phyloP scores from a whole-genome alignment of 2,329 filamentous ascomycete species.

The Aspergillus persii region DNA sequence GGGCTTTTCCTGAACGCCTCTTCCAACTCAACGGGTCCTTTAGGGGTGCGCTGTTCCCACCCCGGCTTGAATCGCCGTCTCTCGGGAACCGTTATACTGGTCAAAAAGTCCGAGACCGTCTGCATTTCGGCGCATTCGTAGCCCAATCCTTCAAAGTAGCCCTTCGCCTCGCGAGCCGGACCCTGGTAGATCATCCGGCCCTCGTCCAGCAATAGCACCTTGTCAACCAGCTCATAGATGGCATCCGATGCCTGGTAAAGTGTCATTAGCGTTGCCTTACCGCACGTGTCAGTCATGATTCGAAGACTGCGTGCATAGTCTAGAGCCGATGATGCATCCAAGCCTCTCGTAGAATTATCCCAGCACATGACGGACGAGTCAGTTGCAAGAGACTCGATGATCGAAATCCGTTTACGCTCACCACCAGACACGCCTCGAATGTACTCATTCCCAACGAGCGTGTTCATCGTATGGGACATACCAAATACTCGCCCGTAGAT shows the following conservation, averaged over 20 bases:
- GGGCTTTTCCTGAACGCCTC: constrained; percentile 62
- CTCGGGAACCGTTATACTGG: constrained; percentile 65
- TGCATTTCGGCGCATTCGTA: constrained; percentile 57
- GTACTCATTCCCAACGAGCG: constrained; percentile 57
- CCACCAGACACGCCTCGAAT: constrained; percentile 67
- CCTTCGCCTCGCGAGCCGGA: constrained; percentile 53
- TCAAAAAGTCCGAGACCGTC: constrained; percentile 72
- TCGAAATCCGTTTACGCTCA: constrained; percentile 71
- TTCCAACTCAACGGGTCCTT: constrained; percentile 64
- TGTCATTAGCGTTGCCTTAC: constrained; percentile 64
- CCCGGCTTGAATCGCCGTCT: constrained; percentile 64
- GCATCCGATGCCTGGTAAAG: constrained; percentile 66
- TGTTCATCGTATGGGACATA: constrained; percentile 68
- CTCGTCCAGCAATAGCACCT: constrained; percentile 69
- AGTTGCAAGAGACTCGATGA: constrained; percentile 69
- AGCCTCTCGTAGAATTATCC: constrained; percentile 72
- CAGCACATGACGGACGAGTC: constrained; percentile 68
- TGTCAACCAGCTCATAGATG: constrained; percentile 69
- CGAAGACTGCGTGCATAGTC: constrained; percentile 67
- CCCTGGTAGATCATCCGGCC: constrained; percentile 65
- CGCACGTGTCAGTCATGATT: constrained; percentile 68
- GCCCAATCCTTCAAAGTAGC: constrained; percentile 63
- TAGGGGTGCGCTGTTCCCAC: constrained; percentile 61
- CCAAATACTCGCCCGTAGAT: constrained; percentile 71
- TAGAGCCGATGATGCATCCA: constrained; percentile 70